Conservation (phyloP, 176 grass and related monocot species). For the Themeda triandra region DNA sequence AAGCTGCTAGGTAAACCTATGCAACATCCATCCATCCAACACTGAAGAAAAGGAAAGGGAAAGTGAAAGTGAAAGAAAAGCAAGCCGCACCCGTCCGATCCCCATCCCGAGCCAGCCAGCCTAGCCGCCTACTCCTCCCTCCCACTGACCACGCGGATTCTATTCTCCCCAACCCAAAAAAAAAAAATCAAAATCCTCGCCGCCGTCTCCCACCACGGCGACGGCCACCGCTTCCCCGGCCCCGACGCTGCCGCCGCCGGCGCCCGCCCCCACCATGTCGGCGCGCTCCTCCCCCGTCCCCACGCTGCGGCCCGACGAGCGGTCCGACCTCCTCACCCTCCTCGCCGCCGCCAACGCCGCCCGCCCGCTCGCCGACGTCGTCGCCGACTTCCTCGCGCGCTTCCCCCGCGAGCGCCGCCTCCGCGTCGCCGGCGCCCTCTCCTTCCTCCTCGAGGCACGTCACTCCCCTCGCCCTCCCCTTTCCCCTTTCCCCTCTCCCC, state of each 20-base stretch:
- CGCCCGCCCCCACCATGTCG: conserved; percentile 34
- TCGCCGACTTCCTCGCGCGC: conserved; percentile 66
- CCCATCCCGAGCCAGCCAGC: conserved; percentile 24
- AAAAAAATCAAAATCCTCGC: conserved; percentile 28
- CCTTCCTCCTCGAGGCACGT: conserved; percentile 79
- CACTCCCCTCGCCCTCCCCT: too few relatives aligned
- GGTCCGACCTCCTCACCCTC: conserved; percentile 56
- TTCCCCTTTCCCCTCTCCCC: too few relatives aligned
- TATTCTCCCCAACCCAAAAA: neutral
- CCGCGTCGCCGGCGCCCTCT: conserved; percentile 66
- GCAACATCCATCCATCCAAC: too few relatives aligned
- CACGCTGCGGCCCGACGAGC: conserved; percentile 68
- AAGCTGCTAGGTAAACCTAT: too few relatives aligned
- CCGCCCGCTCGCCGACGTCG: conserved; percentile 66
- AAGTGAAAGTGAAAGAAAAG: neutral
- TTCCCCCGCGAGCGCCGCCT: conserved; percentile 82
- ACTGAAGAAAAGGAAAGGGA: too few relatives aligned
- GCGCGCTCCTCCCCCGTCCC: conserved; percentile 7
- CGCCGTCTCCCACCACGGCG: conserved; percentile 11
- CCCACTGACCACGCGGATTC: conserved; percentile 10
- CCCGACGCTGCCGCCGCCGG: neutral
- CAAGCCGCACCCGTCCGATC: conserved; percentile 32
- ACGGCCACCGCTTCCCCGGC: neutral
- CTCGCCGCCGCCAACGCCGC: conserved; percentile 55
- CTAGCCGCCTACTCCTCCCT: conserved; percentile 26